phyloP scores from a whole-genome alignment of 2,329 filamentous ascomycete species.

The Cercospora nicotianae region DNA sequence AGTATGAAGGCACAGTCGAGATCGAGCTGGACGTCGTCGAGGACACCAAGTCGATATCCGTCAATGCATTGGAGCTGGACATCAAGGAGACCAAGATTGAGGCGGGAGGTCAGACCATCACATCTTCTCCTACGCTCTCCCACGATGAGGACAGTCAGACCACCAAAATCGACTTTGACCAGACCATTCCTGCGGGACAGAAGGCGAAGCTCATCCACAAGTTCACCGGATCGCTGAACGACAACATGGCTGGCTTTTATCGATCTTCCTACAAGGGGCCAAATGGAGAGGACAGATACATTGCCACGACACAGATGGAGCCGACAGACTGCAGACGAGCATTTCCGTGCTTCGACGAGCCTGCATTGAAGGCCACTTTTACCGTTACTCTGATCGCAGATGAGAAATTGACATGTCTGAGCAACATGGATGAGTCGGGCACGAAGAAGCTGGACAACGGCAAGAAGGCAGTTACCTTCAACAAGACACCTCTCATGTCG shows the following conservation, averaged over 20 bases:
- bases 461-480: constrained; percentile 83
- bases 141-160: constrained; percentile 80
- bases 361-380: constrained; percentile 88
- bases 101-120: constrained; percentile 57
- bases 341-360: constrained; percentile 96
- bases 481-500: constrained; percentile 89
- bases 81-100: constrained; percentile 73
- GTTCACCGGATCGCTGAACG: constrained; percentile 79
- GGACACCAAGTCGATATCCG: constrained; percentile 78
- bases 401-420: constrained; percentile 84
- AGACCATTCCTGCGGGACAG: constrained; percentile 69
- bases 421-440: constrained; percentile 91
- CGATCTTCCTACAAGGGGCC: constrained; percentile 85
- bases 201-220: constrained; percentile 76
- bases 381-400: constrained; percentile 89
- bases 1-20: constrained; percentile 77
- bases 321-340: constrained; percentile 88
- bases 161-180: constrained; percentile 75
- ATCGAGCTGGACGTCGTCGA: constrained; percentile 88
- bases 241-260: constrained; percentile 98
- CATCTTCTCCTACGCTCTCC: constrained; percentile 65
- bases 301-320: constrained; percentile 95
- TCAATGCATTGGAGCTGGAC: constrained; percentile 85
- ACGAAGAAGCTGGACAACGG: constrained; percentile 69
- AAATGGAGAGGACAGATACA: constrained; percentile 74